These are phyloP conservation scores for Parathielavia hyrcaniae DNA, from an alignment of 495 filamentous ascomycete genomes.

Conservation along the genomic window DNA sequence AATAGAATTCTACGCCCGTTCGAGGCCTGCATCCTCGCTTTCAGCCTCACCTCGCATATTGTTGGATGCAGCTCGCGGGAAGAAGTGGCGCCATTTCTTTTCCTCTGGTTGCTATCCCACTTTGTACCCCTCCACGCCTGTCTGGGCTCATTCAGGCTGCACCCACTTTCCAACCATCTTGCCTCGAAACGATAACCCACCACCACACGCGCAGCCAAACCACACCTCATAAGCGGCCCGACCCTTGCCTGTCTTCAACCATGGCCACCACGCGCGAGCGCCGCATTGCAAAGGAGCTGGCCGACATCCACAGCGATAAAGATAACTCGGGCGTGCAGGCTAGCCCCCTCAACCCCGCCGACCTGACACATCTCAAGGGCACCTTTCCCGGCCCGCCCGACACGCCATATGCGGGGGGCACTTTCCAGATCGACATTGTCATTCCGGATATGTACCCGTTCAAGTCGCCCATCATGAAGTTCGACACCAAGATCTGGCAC, in stretches of 20 bases:
- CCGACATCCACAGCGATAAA: constrained; percentile 71
- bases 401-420: constrained; percentile 89
- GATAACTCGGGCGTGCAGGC: constrained; percentile 65
- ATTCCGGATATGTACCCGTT: constrained; percentile 92
- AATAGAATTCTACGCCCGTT: not conserved
- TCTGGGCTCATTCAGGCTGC: not conserved
- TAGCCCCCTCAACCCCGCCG: constrained; percentile 54
- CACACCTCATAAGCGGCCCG: not conserved
- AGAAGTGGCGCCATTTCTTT: not conserved
- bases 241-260: constrained; percentile 5
- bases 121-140: constrained; percentile 2
- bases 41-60: not conserved
- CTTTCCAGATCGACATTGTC: constrained; percentile 73
- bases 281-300: constrained; percentile 85
- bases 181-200: not conserved
- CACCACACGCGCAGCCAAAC: not conserved
- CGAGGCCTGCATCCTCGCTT: not conserved
- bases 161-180: not conserved
- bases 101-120: not conserved
- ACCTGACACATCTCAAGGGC: constrained; percentile 79
- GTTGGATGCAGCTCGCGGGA: not conserved
- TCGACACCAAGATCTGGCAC: constrained; percentile 95
- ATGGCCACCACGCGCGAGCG: constrained; percentile 77
- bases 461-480: constrained; percentile 85
- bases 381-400: constrained; percentile 82